Evolutionary conservation across 164 flowering plant species (phyloP), one percentile per base, ranked within the genome.

Genomic region (Amborella trichopoda): DNA sequence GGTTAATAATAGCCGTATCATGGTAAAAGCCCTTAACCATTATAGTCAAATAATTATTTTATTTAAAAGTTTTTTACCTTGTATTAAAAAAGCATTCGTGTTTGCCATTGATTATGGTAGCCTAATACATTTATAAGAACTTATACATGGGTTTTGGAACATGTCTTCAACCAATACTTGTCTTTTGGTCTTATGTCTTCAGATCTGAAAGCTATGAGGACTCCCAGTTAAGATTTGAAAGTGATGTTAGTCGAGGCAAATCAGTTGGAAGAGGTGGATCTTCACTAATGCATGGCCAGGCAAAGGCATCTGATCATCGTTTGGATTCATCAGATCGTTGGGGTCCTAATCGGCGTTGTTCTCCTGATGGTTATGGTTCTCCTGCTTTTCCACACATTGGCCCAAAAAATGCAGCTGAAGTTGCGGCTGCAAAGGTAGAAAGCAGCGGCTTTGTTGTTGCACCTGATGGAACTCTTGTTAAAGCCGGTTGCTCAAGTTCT

Each of bases 371-470:
- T 30, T 53, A 26, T 61, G 49, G 62, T 17, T 46, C 53, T 11
- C 38, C 53, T 26, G 61, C 45, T 27, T 40, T 55, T 21, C 48
- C 21, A 5, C 53, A 18, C 9, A 46, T 33, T 40, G 67, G 56
- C 10, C 40, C 53, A 12, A 54, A 55, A 24, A 61, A 52, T 37
- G 58, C 50, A 3, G 50, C 63, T 26, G 56, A 59, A 34, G 55
- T 28, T 14, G 51, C 59, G 43, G 62, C 56, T 51, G 63, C 60
- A 3, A 62, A 59, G 33, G 38, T 54, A 8, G 62, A 55, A 38
- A 62, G 68, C 30, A 52, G 39, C 26, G 70, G 74, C 10, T 42
- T 60, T 60, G 40, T 52, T 44, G 65, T 54, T 45, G 61, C 66
- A 11, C 46, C 55, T 24, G 58, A 66, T 51, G 59, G 60, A 36